Conservation (phyloP, 1,139 yeast species). For the Diutina pseudorugosa region DNA sequence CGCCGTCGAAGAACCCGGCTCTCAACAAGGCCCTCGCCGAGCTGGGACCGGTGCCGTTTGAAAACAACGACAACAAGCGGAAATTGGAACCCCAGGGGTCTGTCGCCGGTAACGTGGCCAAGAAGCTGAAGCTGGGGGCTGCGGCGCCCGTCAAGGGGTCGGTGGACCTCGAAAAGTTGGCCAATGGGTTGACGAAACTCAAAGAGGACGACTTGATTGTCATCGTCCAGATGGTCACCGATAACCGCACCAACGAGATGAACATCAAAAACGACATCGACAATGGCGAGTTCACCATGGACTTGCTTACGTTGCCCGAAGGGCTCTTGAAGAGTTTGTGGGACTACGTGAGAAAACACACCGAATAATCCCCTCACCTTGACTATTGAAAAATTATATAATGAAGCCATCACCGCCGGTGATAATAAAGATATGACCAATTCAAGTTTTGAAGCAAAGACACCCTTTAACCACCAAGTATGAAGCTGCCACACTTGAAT, state of each 20-base stretch:
- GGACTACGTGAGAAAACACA: constrained; percentile 43
- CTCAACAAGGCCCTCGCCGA: constrained; percentile 65
- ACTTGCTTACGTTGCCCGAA: constrained; percentile 87
- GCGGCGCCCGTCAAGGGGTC: constrained; percentile 51
- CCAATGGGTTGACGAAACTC: constrained; percentile 78
- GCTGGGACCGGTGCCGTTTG: constrained; percentile 64
- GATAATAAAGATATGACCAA: neutral
- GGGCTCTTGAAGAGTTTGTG: constrained; percentile 82
- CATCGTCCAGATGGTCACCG: constrained; percentile 96
- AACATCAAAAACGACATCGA: constrained; percentile 92
- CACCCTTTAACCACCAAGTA: too few relatives aligned
- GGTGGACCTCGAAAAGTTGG: constrained; percentile 81
- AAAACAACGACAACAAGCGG: constrained; percentile 17
- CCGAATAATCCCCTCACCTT: constrained; percentile 1
- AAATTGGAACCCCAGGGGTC: constrained; percentile 11
- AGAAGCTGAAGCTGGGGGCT: constrained; percentile 45
- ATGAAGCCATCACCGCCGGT: neutral
- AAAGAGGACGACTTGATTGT: constrained; percentile 88
- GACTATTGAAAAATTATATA: neutral
- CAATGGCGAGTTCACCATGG: constrained; percentile 96
- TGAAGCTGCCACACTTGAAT: too few relatives aligned
- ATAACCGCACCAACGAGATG: constrained; percentile 91
- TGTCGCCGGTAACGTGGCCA: constrained; percentile 15
- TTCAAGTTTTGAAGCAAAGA: too few relatives aligned
- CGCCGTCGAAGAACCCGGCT: constrained; percentile 45